Conservation (phyloP, 164 flowering plant species). For the Protea cynaroides region DNA sequence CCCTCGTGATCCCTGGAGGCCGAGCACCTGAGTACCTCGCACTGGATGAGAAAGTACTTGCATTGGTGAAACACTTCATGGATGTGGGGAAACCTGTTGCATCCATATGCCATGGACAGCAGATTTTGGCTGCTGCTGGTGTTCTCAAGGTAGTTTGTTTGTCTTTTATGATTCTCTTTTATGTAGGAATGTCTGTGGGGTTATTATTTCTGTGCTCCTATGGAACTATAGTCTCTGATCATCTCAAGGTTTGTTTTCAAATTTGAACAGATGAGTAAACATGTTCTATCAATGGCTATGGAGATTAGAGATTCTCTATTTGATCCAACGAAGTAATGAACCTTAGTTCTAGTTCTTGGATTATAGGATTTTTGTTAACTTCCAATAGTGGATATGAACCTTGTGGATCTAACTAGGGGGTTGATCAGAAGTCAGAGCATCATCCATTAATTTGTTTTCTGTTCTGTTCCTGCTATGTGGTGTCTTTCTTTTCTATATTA, state of each 20-base stretch:
- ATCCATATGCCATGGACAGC: slow-evolving; percentile 98
- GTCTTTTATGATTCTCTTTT: neutral
- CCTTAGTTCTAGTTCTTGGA: too few relatives aligned
- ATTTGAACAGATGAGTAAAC: neutral
- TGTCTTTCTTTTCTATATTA: too few relatives aligned
- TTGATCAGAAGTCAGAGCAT: too few relatives aligned
- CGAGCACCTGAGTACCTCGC: slow-evolving; percentile 95
- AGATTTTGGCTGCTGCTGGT: slow-evolving; percentile 88
- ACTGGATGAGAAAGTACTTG: slow-evolving; percentile 56
- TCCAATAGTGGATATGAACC: too few relatives aligned
- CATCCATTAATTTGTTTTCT: too few relatives aligned
- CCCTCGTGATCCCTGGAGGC: slow-evolving; percentile 96
- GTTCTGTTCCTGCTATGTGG: too few relatives aligned
- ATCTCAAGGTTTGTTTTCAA: neutral
- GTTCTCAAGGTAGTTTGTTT: slow-evolving; percentile 67
- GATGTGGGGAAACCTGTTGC: slow-evolving; percentile 76
- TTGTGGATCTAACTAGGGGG: too few relatives aligned
- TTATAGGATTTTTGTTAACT: neutral
- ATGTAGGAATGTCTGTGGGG: neutral
- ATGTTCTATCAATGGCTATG: neutral
- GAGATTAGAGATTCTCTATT: neutral
- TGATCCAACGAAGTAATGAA: too few relatives aligned
- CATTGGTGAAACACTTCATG: slow-evolving; percentile 77
- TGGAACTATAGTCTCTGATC: neutral
- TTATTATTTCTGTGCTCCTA: neutral